Evolutionary conservation across 108 stramenopile species (phyloP).

Genomic region (Nitzschia sp.): DNA sequence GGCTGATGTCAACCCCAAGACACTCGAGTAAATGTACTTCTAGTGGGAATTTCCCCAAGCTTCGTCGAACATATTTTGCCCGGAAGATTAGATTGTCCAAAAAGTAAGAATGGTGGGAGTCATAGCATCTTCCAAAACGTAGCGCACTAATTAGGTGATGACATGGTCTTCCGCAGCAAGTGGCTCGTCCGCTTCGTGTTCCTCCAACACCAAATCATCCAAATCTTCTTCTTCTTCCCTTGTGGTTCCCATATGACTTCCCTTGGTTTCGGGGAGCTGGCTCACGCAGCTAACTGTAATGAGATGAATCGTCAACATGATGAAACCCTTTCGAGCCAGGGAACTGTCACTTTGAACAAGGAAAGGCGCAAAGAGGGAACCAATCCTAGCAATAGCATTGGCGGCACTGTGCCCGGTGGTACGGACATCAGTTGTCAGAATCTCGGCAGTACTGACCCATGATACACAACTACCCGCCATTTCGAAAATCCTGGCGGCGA

Average conservation of each 20-base stretch:
- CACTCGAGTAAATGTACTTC: too few relatives aligned
- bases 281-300: conserved; percentile 40
- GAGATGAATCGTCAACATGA: conserved; percentile 52
- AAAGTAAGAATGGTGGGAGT: too few relatives aligned
- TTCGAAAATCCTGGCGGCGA: conserved; percentile 68
- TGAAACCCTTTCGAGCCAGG: conserved; percentile 35
- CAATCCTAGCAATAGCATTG: conserved; percentile 74
- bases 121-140: neutral
- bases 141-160: neutral
- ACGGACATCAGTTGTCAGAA: conserved; percentile 75
- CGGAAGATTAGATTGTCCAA: too few relatives aligned
- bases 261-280: conserved; percentile 65
- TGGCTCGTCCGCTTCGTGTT: conserved; percentile 5
- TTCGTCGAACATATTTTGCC: too few relatives aligned
- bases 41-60: too few relatives aligned
- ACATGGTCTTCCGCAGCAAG: neutral
- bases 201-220: conserved; percentile 7
- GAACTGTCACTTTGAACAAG: conserved; percentile 50
- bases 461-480: conserved; percentile 67
- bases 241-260: conserved; percentile 40
- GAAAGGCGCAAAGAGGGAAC: conserved; percentile 64
- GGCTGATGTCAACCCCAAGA: too few relatives aligned
- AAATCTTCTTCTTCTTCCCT: neutral
- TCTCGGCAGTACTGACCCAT: conserved; percentile 78
- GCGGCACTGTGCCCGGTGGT: conserved; percentile 67